Evolutionary conservation across 805 yeast species (phyloP).

Genomic region (Metschnikowia picachoensis): DNA sequence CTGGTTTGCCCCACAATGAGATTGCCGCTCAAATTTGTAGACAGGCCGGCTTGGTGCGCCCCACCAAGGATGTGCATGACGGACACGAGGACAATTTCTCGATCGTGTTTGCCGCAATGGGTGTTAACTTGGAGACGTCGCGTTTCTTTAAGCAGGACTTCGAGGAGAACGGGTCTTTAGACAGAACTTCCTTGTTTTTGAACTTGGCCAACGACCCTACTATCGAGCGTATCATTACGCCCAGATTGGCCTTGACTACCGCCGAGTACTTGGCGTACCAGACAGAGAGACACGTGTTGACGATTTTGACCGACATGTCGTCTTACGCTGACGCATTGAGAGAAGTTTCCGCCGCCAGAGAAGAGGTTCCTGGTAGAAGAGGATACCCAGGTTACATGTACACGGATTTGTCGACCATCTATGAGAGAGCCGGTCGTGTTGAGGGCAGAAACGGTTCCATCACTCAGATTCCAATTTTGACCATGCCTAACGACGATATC

Average conservation of each 20-base stretch:
- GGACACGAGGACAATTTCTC: slow-evolving; percentile 99
- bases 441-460: slow-evolving; percentile 99
- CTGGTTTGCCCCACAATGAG: slow-evolving; percentile 99
- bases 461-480: slow-evolving; percentile 96
- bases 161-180: slow-evolving; percentile 97
- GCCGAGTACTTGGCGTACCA: slow-evolving; percentile 98
- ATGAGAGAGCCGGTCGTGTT: slow-evolving; percentile 99
- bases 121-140: slow-evolving; percentile 97
- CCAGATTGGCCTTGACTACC: slow-evolving; percentile 97
- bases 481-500: slow-evolving; percentile 99
- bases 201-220: slow-evolving; percentile 99
- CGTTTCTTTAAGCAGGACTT: slow-evolving; percentile 98
- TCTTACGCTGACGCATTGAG: slow-evolving; percentile 99
- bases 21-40: slow-evolving; percentile 99
- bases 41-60: slow-evolving; percentile 98
- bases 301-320: slow-evolving; percentile 98
- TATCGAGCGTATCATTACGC: slow-evolving; percentile 98
- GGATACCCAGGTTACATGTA: slow-evolving; percentile 99
- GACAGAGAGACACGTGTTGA: slow-evolving; percentile 98
- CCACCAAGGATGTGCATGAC: slow-evolving; percentile 98
- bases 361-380: slow-evolving; percentile 99
- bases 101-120: slow-evolving; percentile 99
- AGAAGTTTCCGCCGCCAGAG: slow-evolving; percentile 99
- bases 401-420: slow-evolving; percentile 97
- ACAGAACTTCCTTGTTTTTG: slow-evolving; percentile 93